Percentiles rank a stretch among this genome's conserved stretches.
Conservation (phyloP, 306 rosid genomes). For the Comarum palustre region DNA sequence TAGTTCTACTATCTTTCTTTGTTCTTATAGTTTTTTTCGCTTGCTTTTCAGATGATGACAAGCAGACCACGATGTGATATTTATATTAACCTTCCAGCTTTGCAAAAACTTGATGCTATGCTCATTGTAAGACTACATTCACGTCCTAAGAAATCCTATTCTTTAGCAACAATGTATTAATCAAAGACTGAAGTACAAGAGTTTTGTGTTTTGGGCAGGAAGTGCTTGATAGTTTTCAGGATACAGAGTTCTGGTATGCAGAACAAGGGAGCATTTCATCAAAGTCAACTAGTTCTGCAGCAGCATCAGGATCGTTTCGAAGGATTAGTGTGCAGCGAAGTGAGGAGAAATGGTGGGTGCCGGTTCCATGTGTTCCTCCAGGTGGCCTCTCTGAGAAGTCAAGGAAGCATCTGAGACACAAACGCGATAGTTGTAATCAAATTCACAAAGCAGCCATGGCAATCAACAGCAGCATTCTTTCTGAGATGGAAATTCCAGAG, state of each 20-base stretch:
- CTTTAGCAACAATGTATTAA: slow-evolving; percentile 3
- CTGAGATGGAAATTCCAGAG: slow-evolving; percentile 93
- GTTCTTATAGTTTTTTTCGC: slow-evolving; percentile 11
- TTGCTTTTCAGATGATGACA: slow-evolving; percentile 64
- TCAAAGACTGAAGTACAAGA: slow-evolving; percentile 5
- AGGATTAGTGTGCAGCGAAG: slow-evolving; percentile 53
- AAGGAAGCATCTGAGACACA: slow-evolving; percentile 62
- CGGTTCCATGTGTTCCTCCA: slow-evolving; percentile 73
- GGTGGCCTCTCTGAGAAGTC: slow-evolving; percentile 73
- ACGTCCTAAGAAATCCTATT: slow-evolving; percentile 1
- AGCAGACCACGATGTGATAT: slow-evolving; percentile 80
- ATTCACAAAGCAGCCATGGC: slow-evolving; percentile 98
- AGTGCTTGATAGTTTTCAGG: slow-evolving; percentile 72
- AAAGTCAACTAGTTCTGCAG: slow-evolving; percentile 35
- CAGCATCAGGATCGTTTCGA: slow-evolving; percentile 64
- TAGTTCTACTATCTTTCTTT: not conserved
- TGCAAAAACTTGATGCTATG: slow-evolving; percentile 88
- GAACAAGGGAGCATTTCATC: slow-evolving; percentile 82
- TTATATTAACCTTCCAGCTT: slow-evolving; percentile 81
- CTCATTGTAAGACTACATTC: slow-evolving; percentile 57
- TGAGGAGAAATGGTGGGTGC: slow-evolving; percentile 99
- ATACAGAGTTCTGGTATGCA: slow-evolving; percentile 83
- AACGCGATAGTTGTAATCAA: slow-evolving; percentile 76
- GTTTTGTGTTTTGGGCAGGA: slow-evolving; percentile 45
- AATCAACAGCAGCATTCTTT: slow-evolving; percentile 75